Percentiles rank a stretch among this genome's conserved stretches.
phyloP scores from a whole-genome alignment of 108 stramenopile genomes.

The Skeletonema tropicum region DNA sequence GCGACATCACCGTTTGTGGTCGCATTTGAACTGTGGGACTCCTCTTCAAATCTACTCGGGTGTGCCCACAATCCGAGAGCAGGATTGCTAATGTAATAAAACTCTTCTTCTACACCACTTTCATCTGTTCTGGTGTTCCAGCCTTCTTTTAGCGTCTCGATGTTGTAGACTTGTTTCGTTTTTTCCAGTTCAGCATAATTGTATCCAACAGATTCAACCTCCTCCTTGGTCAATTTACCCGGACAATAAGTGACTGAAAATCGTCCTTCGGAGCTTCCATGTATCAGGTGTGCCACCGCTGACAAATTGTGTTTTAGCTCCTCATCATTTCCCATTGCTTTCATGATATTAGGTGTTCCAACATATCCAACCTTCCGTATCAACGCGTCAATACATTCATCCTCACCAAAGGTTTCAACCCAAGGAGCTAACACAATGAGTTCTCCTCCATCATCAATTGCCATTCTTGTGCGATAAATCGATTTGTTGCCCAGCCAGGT shows the following conservation, averaged over 20 bases:
- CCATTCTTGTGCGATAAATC: conserved; percentile 95
- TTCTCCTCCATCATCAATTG: conserved; percentile 92
- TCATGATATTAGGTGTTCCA: conserved; percentile 87
- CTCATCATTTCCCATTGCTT: conserved; percentile 68
- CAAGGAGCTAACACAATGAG: conserved; percentile 93
- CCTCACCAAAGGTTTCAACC: conserved; percentile 91
- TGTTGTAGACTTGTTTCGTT: conserved; percentile 71
- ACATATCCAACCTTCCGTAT: conserved; percentile 93
- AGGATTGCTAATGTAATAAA: conserved; percentile 94
- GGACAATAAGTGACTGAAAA: conserved; percentile 93
- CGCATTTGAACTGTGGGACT: neutral
- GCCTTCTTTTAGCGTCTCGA: conserved; percentile 74
- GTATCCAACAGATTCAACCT: conserved; percentile 89
- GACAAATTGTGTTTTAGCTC: conserved; percentile 89
- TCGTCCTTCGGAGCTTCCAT: conserved; percentile 92
- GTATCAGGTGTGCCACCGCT: conserved; percentile 95
- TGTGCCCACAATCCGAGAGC: conserved; percentile 95
- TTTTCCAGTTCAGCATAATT: conserved; percentile 72
- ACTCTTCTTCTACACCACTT: conserved; percentile 69
- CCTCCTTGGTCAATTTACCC: conserved; percentile 80
- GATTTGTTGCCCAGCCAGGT: conserved; percentile 97
- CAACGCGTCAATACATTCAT: conserved; percentile 78
- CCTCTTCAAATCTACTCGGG: conserved; percentile 69
- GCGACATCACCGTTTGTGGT: neutral
- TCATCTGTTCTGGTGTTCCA: conserved; percentile 66